Percentiles rank a stretch among this genome's conserved stretches.
phyloP scores from a whole-genome alignment of 177 flowering plant species.

The Telopea speciosissima region DNA sequence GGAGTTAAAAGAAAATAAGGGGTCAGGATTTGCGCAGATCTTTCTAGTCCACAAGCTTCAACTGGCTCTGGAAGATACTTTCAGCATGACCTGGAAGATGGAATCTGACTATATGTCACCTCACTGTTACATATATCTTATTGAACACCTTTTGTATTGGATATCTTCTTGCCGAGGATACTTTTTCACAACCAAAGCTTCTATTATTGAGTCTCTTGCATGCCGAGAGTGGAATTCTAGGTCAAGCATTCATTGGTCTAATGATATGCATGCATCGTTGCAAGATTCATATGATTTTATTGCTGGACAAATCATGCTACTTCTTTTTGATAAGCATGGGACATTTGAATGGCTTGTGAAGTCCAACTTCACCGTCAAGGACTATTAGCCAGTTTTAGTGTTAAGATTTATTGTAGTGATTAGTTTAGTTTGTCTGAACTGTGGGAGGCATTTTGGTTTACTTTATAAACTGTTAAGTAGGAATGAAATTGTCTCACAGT shows the following conservation, averaged over 20 bases:
- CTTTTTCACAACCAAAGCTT: slow-evolving; percentile 38
- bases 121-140: slow-evolving; percentile 43
- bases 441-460: slow-evolving; percentile 13
- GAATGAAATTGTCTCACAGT: slow-evolving; percentile 20
- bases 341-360: slow-evolving; percentile 37
- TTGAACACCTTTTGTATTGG: slow-evolving; percentile 48
- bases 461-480: slow-evolving; percentile 21
- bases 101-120: slow-evolving; percentile 48
- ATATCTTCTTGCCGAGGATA: slow-evolving; percentile 22
- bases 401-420: slow-evolving; percentile 36
- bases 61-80: slow-evolving; percentile 39
- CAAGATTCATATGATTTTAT: slow-evolving; percentile 12
- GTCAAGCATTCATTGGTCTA: background rate
- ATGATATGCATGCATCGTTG: background rate
- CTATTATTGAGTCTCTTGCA: slow-evolving; percentile 39
- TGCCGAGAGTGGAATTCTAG: slow-evolving; percentile 18
- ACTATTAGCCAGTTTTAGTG: slow-evolving; percentile 29
- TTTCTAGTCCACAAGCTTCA: slow-evolving; percentile 3
- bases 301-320: background rate
- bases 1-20: slow-evolving; percentile 10
- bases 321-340: slow-evolving; percentile 16
- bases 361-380: slow-evolving; percentile 11
- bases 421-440: slow-evolving; percentile 36
- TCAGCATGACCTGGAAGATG: slow-evolving; percentile 26
- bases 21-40: slow-evolving; percentile 7